Evolutionary conservation across 805 yeast species (phyloP), one percentile per base, ranked within the genome.

Genomic region (Kluyveromyces aestuarii): DNA sequence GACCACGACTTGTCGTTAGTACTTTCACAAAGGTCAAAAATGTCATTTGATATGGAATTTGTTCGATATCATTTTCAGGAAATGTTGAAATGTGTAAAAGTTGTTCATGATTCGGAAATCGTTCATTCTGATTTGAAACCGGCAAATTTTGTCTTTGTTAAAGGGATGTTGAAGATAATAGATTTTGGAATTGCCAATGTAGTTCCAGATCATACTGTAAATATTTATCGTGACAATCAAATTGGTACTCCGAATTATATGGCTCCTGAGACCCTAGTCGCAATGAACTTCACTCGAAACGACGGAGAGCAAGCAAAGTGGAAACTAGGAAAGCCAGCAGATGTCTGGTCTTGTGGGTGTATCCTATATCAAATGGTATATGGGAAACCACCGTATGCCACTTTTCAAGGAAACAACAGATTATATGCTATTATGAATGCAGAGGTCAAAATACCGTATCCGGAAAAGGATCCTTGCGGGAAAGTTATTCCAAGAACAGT

Each of bases 301-400:
- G 60, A 47, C 9, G 55, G 53, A 14, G 58, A 55, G 33, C 58
- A 56, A 6, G 60, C 58, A 33, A 66, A 67, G 27, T 73, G 79
- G 91, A 86, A 80, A 64, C 95, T 90, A 10, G 97, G 98, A 1
- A 84, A 82, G 58, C 96, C 98, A 0, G 85, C 97, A 1, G 99
- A 93, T 68, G 82, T 93, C 14, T 93, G 99, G 99, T 89, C 98
- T 18, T 86, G 96, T 67, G 99, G 99, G 0, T 89, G 98, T 64
- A 91, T 93, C 2, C 72, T 93, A 1, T 91, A 89, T 66, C 98
- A 93, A 64, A 88, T 93, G 96, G 77, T 90, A 8, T 95, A 93
- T 58, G 96, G 96, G 0, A 76, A 76, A 52, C 91, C 97, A 1
- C 99, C 99, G 1, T 90, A 87, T 69, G 95, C 88, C 0, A 72